These are phyloP conservation scores for Pseudogymnoascus verrucosus DNA, from an alignment of 2,329 filamentous ascomycete species.

Conservation along the genomic window DNA sequence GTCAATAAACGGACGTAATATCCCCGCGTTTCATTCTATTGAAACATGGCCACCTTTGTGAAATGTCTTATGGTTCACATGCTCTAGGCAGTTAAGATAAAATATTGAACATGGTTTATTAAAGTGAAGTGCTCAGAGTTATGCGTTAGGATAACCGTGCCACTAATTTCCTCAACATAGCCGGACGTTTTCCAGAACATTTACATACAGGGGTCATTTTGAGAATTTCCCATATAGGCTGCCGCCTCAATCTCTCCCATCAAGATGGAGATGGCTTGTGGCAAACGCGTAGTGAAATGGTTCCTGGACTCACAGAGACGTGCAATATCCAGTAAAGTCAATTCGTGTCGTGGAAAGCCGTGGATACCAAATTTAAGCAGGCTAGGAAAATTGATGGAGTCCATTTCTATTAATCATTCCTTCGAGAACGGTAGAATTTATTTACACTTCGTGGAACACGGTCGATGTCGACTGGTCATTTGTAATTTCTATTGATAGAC, in stretches of 20 bases:
- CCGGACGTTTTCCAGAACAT: constrained; percentile 4
- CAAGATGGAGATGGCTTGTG: neutral
- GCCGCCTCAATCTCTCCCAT: neutral
- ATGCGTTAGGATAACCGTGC: neutral
- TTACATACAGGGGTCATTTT: neutral
- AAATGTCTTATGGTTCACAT: neutral
- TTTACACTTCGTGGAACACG: neutral
- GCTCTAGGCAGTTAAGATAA: neutral
- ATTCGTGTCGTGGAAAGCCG: neutral
- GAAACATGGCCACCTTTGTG: neutral
- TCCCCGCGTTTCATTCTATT: neutral
- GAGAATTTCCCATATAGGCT: neutral
- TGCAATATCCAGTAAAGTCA: too few species aligned
- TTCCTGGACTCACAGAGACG: neutral
- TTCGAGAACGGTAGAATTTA: neutral
- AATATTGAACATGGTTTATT: neutral
- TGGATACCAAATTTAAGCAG: neutral
- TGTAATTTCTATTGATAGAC: neutral
- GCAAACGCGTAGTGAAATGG: neutral
- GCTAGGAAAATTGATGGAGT: neutral
- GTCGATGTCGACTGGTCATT: neutral
- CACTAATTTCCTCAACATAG: neutral
- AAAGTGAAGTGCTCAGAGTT: neutral
- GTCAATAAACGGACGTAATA: constrained; percentile 4
- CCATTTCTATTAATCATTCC: neutral